Percentiles rank a stretch among this genome's conserved stretches.
phyloP scores from a whole-genome alignment of 495 filamentous ascomycete genomes.

The Aspergillus leporis region DNA sequence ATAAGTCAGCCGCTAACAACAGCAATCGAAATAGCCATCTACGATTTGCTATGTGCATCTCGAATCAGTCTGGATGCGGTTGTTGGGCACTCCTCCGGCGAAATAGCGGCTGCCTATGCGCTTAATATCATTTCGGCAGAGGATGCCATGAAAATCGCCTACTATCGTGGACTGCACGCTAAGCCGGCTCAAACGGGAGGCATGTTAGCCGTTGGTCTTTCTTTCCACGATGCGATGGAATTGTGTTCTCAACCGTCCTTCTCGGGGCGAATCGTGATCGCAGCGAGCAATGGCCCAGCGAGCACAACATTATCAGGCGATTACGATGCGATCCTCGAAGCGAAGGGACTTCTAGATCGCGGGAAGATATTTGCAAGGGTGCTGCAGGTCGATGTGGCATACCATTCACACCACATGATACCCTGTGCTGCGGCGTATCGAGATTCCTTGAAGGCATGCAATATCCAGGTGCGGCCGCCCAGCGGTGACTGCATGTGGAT shows the following conservation, averaged over 20 bases:
- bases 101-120: constrained; percentile 59
- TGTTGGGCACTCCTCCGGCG: constrained; percentile 58
- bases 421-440: constrained; percentile 41
- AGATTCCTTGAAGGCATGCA: constrained; percentile 21
- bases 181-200: constrained; percentile 39
- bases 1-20: constrained; percentile 23
- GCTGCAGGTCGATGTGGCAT: constrained; percentile 50
- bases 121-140: constrained; percentile 41
- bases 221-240: constrained; percentile 46
- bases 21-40: constrained; percentile 23
- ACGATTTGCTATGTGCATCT: constrained; percentile 19
- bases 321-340: constrained; percentile 45
- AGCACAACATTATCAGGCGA: constrained; percentile 45
- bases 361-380: constrained; percentile 39
- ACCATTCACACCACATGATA: constrained; percentile 62
- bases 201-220: constrained; percentile 56
- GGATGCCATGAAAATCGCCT: constrained; percentile 36
- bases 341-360: constrained; percentile 41
- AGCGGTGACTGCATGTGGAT: not conserved
- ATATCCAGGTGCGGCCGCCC: constrained; percentile 8
- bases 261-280: constrained; percentile 29
- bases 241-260: constrained; percentile 37
- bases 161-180: constrained; percentile 9
- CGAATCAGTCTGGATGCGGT: constrained; percentile 32
- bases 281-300: constrained; percentile 33